Conservation (phyloP, 495 filamentous ascomycete genomes). For the Thozetella sp. region DNA sequence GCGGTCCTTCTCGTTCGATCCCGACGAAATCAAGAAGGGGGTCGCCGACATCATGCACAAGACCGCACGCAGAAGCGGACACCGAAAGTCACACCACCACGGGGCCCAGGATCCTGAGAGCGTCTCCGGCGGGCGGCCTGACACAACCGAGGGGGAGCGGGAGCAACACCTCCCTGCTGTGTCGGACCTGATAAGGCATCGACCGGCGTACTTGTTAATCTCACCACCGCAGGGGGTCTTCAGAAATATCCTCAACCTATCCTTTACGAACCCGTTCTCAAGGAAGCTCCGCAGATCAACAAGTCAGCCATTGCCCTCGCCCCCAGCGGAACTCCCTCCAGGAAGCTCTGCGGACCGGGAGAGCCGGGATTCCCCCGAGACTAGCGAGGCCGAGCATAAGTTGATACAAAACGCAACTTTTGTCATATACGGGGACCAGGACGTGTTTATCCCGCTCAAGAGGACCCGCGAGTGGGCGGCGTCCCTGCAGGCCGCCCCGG, state of each 20-base stretch:
- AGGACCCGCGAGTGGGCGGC: constrained; percentile 73
- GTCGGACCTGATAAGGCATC: constrained; percentile 18
- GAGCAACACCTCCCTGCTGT: constrained; percentile 21
- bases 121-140: constrained; percentile 2
- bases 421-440: constrained; percentile 77
- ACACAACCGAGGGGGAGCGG: constrained; percentile 7
- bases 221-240: constrained; percentile 75
- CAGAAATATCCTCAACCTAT: constrained; percentile 59
- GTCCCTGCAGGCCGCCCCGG: constrained; percentile 43
- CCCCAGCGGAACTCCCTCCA: constrained; percentile 1
- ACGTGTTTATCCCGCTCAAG: constrained; percentile 71
- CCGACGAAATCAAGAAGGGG: constrained; percentile 40
- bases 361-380: neutral
- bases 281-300: constrained; percentile 12
- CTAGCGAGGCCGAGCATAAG: constrained; percentile 46
- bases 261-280: constrained; percentile 29
- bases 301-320: constrained; percentile 1
- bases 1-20: constrained; percentile 21
- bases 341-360: neutral
- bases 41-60: constrained; percentile 38
- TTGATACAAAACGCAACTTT: constrained; percentile 61
- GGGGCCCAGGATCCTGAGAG: constrained; percentile 1
- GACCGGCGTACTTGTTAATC: constrained; percentile 73
- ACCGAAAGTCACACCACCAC: constrained; percentile 12
- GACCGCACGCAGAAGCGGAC: constrained; percentile 5